Base-by-base conservation (phyloP, 352 stramenopile species). In the Aphanomyces stellatus region DNA sequence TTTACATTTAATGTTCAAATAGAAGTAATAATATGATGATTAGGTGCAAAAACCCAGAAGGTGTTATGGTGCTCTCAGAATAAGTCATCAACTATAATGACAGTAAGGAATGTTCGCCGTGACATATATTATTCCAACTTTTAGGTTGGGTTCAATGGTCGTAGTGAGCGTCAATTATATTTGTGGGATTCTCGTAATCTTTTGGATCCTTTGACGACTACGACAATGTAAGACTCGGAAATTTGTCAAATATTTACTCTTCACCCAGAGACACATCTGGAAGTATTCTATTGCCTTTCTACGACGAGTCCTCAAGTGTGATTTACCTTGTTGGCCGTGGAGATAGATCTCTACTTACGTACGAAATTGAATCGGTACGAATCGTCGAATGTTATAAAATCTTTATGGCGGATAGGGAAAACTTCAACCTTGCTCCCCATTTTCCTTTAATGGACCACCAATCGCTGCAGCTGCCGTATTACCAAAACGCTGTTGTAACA, bases 111-210 rank as follows among this genome's bases (percentile, higher is more conserved):
- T 46, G 37, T 46, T 11, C 2, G 37, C 0, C n/a, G n/a, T 46
- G 15, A 53, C 24, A 53, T 30, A 30, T 28, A 53, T 53, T 15
- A 53, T 53, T 17, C 37, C 17, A 17, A 43, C 42, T 51, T 72
- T 3, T 88, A 83, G 40, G 71, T 87, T 24, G 80, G 81, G 17
- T 72, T 87, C 25, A 86, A 73, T 53, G 74, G 71, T 11, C 79
- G 80, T 49, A 87, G 81, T 34, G 81, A 90, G 53, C 87, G 78
- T 11, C 78, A 89, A 63, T 59, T 91, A 10, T 75, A 74, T 51
- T 84, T 93, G 60, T 93, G 81, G 81, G 85, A 93, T 57, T 71
- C 80, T 5, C 75, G 80, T 11, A 87, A 76, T 30, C 76, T 93
- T 55, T n/a, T 91, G 13, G 82, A 93, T 46, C 80, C 82, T 22